Percentiles rank a stretch among this genome's conserved stretches.
These are phyloP conservation scores for Phytophthora uliginosa DNA, from an alignment of 352 stramenopile genomes.

Conservation along the genomic window DNA sequence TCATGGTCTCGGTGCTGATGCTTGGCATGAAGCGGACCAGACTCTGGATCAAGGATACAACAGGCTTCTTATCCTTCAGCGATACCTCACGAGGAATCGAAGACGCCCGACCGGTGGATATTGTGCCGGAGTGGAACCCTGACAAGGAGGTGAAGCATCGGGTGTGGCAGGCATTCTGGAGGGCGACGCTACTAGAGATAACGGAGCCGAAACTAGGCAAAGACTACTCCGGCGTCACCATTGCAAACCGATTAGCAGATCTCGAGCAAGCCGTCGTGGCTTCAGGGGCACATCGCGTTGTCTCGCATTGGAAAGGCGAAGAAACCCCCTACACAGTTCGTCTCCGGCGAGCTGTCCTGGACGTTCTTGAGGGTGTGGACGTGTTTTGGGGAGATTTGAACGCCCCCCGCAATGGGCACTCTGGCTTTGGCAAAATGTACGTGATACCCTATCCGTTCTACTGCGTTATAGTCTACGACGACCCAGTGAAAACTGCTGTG, in stretches of 20 bases:
- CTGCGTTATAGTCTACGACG: constrained; percentile 50
- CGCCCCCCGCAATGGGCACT: constrained; percentile 11
- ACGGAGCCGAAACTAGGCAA: constrained; percentile 6
- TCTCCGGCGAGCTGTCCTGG: constrained; percentile 29
- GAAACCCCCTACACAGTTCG: constrained; percentile 21
- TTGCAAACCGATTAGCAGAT: constrained; percentile 33
- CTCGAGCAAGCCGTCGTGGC: constrained; percentile 31
- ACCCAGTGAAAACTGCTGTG: constrained; percentile 14
- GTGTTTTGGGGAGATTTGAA: constrained; percentile 35
- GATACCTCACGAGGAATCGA: constrained; percentile 41
- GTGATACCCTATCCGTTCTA: constrained; percentile 50
- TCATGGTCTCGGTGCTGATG: constrained; percentile 43
- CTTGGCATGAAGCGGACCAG: constrained; percentile 39
- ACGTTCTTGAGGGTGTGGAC: constrained; percentile 45
- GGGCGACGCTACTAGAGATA: constrained; percentile 32
- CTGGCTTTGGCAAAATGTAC: constrained; percentile 50
- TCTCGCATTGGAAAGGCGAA: constrained; percentile 40
- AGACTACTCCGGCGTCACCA: constrained; percentile 12
- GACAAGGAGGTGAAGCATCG: constrained; percentile 52
- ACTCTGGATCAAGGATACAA: constrained; percentile 38
- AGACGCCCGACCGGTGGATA: constrained; percentile 20
- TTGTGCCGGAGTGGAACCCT: constrained; percentile 45
- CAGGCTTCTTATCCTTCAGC: constrained; percentile 46
- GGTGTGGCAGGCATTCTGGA: constrained; percentile 57
- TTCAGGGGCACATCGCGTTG: constrained; percentile 34